These are phyloP conservation scores for Rhododendron williamsianum DNA, from an alignment of 148 eudicot genomes.

Conservation along the genomic window DNA sequence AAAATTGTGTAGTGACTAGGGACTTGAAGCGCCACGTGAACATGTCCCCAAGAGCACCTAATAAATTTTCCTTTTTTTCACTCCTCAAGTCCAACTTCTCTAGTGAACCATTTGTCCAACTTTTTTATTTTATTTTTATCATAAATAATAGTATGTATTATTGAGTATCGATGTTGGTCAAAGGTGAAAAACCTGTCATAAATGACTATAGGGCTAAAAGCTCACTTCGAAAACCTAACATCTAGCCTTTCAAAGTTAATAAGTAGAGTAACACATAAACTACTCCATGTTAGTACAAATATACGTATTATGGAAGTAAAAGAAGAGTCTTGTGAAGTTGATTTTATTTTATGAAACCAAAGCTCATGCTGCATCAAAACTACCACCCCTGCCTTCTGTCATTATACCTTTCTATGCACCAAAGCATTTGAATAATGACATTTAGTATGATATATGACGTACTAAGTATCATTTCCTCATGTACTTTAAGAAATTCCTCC, in stretches of 20 bases:
- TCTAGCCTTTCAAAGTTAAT: no score
- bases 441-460: neutral
- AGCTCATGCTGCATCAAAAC: neutral
- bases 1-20: no score
- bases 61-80: no score
- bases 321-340: neutral
- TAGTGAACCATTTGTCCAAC: neutral
- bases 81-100: neutral
- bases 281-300: no score
- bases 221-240: neutral
- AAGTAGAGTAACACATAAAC: no score
- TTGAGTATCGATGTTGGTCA: neutral
- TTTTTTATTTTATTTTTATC: no score
- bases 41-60: no score
- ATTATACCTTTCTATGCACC: neutral
- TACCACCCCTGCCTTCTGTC: neutral
- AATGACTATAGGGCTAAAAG: neutral
- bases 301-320: neutral
- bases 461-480: neutral
- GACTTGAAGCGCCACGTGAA: no score
- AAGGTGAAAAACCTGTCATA: neutral
- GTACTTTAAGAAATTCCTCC: no score
- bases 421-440: neutral
- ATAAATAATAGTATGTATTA: no score
- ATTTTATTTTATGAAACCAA: neutral